Evolutionary conservation across 2,329 filamentous ascomycete genomes (phyloP).

Genomic region (Fusarium transvaalense): DNA sequence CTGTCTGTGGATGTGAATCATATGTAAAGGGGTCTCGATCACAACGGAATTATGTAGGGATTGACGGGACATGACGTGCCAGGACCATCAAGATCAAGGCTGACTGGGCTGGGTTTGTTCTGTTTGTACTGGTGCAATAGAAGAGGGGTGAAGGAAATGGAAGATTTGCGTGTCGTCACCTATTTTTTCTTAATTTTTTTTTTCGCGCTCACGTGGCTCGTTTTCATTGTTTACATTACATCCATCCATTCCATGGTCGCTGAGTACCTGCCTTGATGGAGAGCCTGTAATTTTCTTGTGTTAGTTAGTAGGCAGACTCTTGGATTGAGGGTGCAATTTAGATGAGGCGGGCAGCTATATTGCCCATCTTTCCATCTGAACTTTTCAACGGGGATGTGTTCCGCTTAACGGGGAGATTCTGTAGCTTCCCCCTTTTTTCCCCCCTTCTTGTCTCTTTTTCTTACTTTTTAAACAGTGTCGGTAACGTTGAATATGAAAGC

Average conservation of each 20-base stretch:
- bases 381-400: conserved; percentile 30
- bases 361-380: conserved; percentile 13
- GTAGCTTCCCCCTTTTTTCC: conserved; percentile 22
- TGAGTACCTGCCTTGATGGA: not conserved
- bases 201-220: conserved; percentile 39
- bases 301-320: not conserved
- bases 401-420: conserved; percentile 25
- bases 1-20: conserved; percentile 24
- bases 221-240: conserved; percentile 31
- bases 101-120: conserved; percentile 15
- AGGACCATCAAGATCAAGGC: conserved; percentile 17
- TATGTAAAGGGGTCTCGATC: conserved; percentile 15
- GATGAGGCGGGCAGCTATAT: conserved; percentile 30
- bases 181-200: conserved; percentile 7
- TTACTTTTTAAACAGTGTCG: conserved; percentile 20
- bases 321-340: conserved; percentile 20
- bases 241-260: not conserved
- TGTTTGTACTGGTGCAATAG: conserved; percentile 31
- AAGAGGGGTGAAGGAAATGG: conserved; percentile 44
- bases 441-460: not conserved
- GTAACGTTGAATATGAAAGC: conserved; percentile 34
- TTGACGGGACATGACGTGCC: conserved; percentile 18
- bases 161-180: conserved; percentile 36
- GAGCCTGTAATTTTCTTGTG: conserved; percentile 21
- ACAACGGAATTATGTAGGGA: conserved; percentile 22